Percentiles rank a stretch among this genome's conserved stretches.
These are phyloP conservation scores for Przewalskia tangutica DNA, from an alignment of 257 asterid genomes.

Conservation along the genomic window DNA sequence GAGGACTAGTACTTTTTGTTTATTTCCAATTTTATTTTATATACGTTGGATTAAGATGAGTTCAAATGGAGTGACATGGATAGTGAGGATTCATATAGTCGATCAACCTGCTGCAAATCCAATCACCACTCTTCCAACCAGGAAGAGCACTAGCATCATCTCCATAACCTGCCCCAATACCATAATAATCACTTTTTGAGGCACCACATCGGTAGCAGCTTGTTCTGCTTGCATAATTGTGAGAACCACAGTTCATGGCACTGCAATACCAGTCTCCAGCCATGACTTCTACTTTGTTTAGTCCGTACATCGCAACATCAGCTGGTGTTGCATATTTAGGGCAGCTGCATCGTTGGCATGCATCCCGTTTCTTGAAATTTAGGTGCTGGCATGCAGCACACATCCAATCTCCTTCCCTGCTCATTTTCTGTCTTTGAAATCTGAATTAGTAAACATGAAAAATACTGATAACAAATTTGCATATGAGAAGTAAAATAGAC, in stretches of 20 bases:
- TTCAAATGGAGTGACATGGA: too few species aligned
- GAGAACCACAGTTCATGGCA: conserved; percentile 56
- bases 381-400: conserved; percentile 80
- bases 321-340: conserved; percentile 50
- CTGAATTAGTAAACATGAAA: background rate
- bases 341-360: conserved; percentile 67
- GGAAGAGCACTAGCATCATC: too few species aligned
- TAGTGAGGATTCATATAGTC: background rate
- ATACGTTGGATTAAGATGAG: too few species aligned
- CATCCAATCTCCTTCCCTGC: conserved; percentile 81
- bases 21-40: too few species aligned
- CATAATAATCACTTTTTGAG: conserved; percentile 36
- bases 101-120: conserved; percentile 69
- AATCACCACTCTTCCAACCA: conserved; percentile 89
- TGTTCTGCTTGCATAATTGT: conserved; percentile 77
- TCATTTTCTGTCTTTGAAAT: conserved; percentile 23
- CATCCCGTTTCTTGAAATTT: conserved; percentile 61
- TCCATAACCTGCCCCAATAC: conserved; percentile 26
- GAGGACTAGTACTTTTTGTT: background rate
- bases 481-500: background rate
- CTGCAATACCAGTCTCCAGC: conserved; percentile 89
- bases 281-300: conserved; percentile 30
- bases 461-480: background rate
- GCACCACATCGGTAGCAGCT: conserved; percentile 63
- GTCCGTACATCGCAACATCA: conserved; percentile 42